Conservation (phyloP, 495 filamentous ascomycete species). For the Annulohypoxylon bovei region DNA sequence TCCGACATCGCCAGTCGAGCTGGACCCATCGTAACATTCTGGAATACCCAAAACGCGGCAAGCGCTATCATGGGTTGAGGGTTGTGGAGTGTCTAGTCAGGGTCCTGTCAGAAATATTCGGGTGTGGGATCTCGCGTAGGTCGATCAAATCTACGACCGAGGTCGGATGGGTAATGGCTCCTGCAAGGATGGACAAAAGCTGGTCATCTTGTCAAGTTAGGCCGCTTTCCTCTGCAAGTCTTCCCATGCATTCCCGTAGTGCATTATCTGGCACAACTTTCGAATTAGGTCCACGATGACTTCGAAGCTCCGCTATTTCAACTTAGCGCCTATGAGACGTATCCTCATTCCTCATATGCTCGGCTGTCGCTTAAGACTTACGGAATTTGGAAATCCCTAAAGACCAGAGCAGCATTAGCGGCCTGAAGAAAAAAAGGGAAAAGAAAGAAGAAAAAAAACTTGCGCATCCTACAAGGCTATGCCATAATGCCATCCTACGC, state of each 20-base stretch:
- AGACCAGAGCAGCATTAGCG: constrained; percentile 1
- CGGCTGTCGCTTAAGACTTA: constrained; percentile 7
- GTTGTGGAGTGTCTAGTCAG: constrained; percentile 7
- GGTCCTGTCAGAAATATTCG: constrained; percentile 16
- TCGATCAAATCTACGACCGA: constrained; percentile 17
- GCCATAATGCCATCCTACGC: constrained; percentile 2
- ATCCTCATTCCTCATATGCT: constrained; percentile 3
- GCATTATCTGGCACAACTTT: constrained; percentile 35
- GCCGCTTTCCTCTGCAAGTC: constrained; percentile 1
- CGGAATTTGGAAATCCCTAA: constrained; percentile 18
- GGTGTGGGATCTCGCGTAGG: constrained; percentile 4
- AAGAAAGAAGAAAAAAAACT: constrained; percentile 5
- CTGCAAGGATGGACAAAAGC: not conserved
- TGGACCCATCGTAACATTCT: constrained; percentile 30
- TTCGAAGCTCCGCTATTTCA: constrained; percentile 6
- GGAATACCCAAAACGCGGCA: constrained; percentile 15
- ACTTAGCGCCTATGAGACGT: not conserved
- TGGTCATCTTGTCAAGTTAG: not conserved
- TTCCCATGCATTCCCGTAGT: not conserved
- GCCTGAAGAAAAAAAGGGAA: not conserved
- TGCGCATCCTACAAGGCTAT: constrained; percentile 18
- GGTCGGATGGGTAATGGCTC: constrained; percentile 17
- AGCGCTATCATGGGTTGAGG: constrained; percentile 3
- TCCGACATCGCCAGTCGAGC: constrained; percentile 35
- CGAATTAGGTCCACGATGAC: constrained; percentile 11